Base-by-base conservation (phyloP, 495 filamentous ascomycete species). In the Trichoderma asperelloides region DNA sequence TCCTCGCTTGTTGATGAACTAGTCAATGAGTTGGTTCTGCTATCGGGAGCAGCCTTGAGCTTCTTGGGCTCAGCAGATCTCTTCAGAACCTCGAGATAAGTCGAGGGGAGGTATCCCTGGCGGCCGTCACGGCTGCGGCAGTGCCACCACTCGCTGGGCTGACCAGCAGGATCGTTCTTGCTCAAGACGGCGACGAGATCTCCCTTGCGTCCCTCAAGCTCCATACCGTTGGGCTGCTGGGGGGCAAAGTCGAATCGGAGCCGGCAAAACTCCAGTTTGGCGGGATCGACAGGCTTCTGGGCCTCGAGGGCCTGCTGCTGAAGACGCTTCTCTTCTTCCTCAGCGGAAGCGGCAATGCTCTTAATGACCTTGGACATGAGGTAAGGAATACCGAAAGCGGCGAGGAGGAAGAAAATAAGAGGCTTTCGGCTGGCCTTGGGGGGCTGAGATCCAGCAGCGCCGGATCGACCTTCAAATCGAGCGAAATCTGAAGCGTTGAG, bases 81-180 rank as follows among this genome's bases (percentile, higher is more conserved):
- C 72, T 89, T 85, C 67, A 96, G 89, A 8, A 87, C 84, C 78
- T 96, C 93, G 64, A 99, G 82, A 78, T 97, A 99, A 0, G 90
- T 89, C 3, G 87, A 84, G 7, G 95, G 95, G 13, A 99, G 82
- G 73, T 97, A 99, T 2, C 95, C 95, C 62, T 97, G 87, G 23
- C 91, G 81, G 21, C 92, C 92, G 74, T 98, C 93, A 63, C 96
- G 82, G n/a, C 93, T 90, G 66, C 95, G 83, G 78, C 95, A 99
- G 67, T 89, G 87, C 95, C 95, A 99, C 95, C 95, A 99, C 74
- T 98, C 93, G 64, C 87, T 90, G 15, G 92, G 87, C 71, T 96
- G 91, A 62, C 96, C 96, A 76, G 92, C 84, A 1, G 95, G 94
- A 74, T 99, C 95, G 12, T 85, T 88, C 81, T 97, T 97, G 78